These are phyloP conservation scores for Verticillium tricorpus DNA, from an alignment of 2,329 filamentous ascomycete species.

Conservation along the genomic window DNA sequence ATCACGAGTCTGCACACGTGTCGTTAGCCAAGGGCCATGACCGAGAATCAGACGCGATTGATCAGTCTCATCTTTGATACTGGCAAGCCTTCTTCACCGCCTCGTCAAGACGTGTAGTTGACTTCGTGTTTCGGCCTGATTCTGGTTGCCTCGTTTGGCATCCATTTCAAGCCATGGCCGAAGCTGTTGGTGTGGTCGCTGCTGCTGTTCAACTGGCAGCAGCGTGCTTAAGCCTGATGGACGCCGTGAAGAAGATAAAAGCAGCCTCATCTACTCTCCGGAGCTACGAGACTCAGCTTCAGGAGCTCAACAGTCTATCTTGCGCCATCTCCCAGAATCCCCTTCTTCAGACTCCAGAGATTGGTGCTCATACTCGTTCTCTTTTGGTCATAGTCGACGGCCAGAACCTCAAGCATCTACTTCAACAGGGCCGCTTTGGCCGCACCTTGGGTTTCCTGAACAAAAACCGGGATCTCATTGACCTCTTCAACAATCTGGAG, in stretches of 20 bases:
- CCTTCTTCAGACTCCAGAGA: slow-evolving; percentile 16
- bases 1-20: too few relatives aligned
- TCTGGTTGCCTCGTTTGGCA: neutral
- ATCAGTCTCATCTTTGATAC: too few relatives aligned
- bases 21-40: too few relatives aligned
- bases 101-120: neutral
- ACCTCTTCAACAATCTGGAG: slow-evolving; percentile 13
- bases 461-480: slow-evolving; percentile 11
- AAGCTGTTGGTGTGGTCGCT: slow-evolving; percentile 16
- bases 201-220: slow-evolving; percentile 13
- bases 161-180: slow-evolving; percentile 13
- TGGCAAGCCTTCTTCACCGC: neutral
- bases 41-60: too few relatives aligned
- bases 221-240: slow-evolving; percentile 12
- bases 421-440: neutral
- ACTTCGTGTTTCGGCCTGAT: neutral
- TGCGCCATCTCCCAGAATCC: slow-evolving; percentile 14
- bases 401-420: slow-evolving; percentile 4
- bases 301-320: slow-evolving; percentile 15
- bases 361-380: slow-evolving; percentile 9
- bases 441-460: neutral
- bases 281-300: slow-evolving; percentile 16
- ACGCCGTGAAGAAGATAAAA: slow-evolving; percentile 18
- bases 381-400: slow-evolving; percentile 12
- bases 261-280: slow-evolving; percentile 9